Evolutionary conservation across 257 asterid species (phyloP).

Genomic region (Nicotiana knightiana): DNA sequence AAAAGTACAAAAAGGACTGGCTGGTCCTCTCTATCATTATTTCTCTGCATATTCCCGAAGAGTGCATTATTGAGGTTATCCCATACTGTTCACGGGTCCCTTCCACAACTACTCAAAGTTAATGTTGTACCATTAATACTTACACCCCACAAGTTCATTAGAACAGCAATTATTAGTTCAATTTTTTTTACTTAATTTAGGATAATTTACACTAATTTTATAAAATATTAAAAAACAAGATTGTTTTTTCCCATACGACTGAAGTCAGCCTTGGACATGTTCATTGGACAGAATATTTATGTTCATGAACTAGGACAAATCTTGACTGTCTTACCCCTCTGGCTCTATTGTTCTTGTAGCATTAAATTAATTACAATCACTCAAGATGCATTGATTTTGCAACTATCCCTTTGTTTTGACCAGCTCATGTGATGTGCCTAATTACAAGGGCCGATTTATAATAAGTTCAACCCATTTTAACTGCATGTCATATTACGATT

Average conservation of each 20-base stretch:
- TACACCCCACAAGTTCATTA: not conserved
- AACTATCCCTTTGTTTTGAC: slow-evolving; percentile 10
- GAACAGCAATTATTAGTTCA: not conserved
- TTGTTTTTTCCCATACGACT: not conserved
- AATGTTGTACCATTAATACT: not conserved
- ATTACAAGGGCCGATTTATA: not conserved
- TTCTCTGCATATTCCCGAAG: slow-evolving; percentile 20
- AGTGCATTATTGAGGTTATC: slow-evolving; percentile 18
- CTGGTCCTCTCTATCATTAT: slow-evolving; percentile 9
- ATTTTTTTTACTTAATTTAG: not conserved
- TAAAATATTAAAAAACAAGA: not conserved
- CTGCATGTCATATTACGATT: not conserved
- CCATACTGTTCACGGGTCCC: slow-evolving; percentile 13
- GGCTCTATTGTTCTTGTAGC: slow-evolving; percentile 15
- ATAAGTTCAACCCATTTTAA: not conserved
- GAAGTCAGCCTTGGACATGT: slow-evolving; percentile 12
- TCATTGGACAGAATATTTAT: slow-evolving; percentile 42
- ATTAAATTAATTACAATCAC: slow-evolving; percentile 36
- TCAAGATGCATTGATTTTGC: slow-evolving; percentile 49
- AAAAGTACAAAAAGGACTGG: slow-evolving; percentile 10
- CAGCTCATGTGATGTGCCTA: slow-evolving; percentile 45
- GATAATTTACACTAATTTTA: not conserved
- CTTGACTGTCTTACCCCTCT: slow-evolving; percentile 28
- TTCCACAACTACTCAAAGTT: not conserved
- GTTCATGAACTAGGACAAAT: slow-evolving; percentile 70